Percentiles rank a stretch among this genome's conserved stretches.
Conservation (phyloP, 352 stramenopile genomes). For the Nothophytophthora sp. region DNA sequence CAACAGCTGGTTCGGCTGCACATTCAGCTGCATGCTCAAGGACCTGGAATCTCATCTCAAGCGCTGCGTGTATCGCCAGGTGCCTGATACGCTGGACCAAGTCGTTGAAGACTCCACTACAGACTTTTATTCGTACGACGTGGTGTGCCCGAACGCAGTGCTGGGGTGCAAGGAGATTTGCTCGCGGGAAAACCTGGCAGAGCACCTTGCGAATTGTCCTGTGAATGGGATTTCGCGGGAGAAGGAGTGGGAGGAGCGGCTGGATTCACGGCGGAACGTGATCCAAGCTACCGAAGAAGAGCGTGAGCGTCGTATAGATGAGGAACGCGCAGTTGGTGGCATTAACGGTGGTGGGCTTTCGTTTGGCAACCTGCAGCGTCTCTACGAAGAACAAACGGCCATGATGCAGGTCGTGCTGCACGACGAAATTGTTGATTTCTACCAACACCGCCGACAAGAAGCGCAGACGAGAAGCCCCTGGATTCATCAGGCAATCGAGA, state of each 20-base stretch:
- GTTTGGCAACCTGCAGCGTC: conserved; percentile 66
- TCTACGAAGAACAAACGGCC: conserved; percentile 81
- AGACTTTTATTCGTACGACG: conserved; percentile 82
- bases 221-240: conserved; percentile 73
- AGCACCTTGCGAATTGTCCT: conserved; percentile 64
- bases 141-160: conserved; percentile 84
- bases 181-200: conserved; percentile 62
- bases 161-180: conserved; percentile 83
- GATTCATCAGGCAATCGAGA: conserved; percentile 57
- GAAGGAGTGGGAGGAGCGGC: conserved; percentile 76
- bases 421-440: conserved; percentile 75
- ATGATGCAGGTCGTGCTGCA: conserved; percentile 81
- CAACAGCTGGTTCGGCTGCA: conserved; percentile 88
- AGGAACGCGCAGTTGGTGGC: conserved; percentile 36
- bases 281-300: conserved; percentile 78
- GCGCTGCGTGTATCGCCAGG: conserved; percentile 70
- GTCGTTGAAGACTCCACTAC: conserved; percentile 53
- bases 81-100: conserved; percentile 73
- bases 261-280: conserved; percentile 65
- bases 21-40: conserved; percentile 82
- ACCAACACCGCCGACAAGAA: conserved; percentile 42
- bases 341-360: conserved; percentile 36
- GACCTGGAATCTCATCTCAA: conserved; percentile 73
- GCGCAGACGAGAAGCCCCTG: conserved; percentile 30
- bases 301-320: conserved; percentile 66